Conservation (phyloP, 495 filamentous ascomycete genomes). For the Podospora appendiculata region DNA sequence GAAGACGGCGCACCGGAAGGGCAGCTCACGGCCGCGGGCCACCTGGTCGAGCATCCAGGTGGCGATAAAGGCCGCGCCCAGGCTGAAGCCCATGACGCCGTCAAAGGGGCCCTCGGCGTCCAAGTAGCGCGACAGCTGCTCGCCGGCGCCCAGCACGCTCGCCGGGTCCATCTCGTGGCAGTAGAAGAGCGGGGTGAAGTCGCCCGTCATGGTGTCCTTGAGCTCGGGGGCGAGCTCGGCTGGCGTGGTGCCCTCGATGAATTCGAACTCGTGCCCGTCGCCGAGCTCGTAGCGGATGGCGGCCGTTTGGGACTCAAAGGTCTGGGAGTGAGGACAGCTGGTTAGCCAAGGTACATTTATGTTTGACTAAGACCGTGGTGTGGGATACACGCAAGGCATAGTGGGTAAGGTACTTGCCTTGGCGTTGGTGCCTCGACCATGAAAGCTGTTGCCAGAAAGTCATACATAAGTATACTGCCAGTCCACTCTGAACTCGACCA, state of each 20-base stretch:
- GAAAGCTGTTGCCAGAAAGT: not conserved
- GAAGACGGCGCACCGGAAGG: conserved; percentile 6
- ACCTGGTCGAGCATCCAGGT: not conserved
- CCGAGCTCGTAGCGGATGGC: conserved; percentile 6
- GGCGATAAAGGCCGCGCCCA: conserved; percentile 1
- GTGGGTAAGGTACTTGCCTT: not conserved
- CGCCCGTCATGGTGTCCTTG: not conserved
- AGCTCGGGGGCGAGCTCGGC: not conserved
- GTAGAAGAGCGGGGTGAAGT: not conserved
- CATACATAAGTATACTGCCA: not conserved
- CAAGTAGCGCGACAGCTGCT: conserved; percentile 2
- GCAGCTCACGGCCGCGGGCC: not conserved
- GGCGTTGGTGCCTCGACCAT: conserved; percentile 4
- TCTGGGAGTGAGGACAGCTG: not conserved
- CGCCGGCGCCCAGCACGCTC: conserved; percentile 2
- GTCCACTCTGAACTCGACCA: not conserved
- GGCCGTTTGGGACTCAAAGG: not conserved
- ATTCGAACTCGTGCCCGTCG: conserved; percentile 5
- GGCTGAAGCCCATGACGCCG: conserved; percentile 7
- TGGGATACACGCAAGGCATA: too few species aligned
- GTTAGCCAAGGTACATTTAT: not conserved
- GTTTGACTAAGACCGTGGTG: not conserved
- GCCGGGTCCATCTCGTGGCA: not conserved
- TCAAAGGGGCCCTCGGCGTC: conserved; percentile 8
- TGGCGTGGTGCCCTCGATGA: conserved; percentile 2